Evolutionary conservation across 1,284 basidiomycete species (phyloP), one percentile per base, ranked within the genome.

Genomic region (Pseudozyma tsukubaensis): DNA sequence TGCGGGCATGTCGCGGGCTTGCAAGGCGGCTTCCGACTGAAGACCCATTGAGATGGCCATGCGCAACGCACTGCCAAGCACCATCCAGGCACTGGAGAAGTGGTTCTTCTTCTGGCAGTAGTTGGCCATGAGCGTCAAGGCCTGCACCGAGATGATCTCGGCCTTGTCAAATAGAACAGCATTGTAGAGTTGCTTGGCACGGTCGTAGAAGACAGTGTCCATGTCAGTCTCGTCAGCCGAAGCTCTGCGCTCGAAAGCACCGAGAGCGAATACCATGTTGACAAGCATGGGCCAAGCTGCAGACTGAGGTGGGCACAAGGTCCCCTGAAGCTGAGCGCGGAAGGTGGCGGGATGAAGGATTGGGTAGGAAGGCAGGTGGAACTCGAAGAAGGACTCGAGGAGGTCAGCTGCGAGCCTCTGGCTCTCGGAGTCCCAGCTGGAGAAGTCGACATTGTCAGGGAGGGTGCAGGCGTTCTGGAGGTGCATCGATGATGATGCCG

Each of bases 241-340:
- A 4, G 29, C 51, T 13, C 68, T 59, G 39, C 68, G 68, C 58
- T 75, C 72, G 35, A 71, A 66, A 18, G 72, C 64, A 19, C 72
- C 72, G 24, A 75, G 63, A 12, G 72, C 72, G 44, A 75, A 75
- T 21, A 75, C 72, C 72, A 75, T 75, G 72, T 75, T 75, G 64
- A 75, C 67, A 1, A 75, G 72, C 67, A 71, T 68, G 21, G 63
- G 55, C 72, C 72, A 75, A 24, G 68, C 64, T 7, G 59, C 34
- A 7, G 60, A 60, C n/a, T 42, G 45, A 9, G 72, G 72, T 42
- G 63, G 56, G 44, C 50, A 52, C 21, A 71, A 37, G 14, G 68
- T 67, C 39, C 68, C 72, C 32, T 63, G 53, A 12, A 75, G 72
- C 57, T 75, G 72, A 12, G 68, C 72, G 39, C 67, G 68, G 72